phyloP scores from a whole-genome alignment of 2,329 filamentous ascomycete species.

The Beauveria scarabaeidicola region DNA sequence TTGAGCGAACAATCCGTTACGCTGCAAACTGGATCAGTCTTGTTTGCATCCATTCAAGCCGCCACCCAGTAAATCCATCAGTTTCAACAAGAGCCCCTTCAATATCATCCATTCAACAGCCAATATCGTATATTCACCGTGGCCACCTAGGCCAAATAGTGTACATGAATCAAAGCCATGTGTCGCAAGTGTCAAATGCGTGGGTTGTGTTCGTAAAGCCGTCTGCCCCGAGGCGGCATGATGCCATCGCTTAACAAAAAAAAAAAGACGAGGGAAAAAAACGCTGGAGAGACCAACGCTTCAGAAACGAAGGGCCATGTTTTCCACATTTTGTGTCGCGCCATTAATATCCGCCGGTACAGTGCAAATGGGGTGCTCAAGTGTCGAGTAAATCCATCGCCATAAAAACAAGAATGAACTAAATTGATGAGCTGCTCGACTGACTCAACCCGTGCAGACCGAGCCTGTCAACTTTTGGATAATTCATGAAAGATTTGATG shows the following conservation, averaged over 20 bases:
- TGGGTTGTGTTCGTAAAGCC: slow-evolving; percentile 6
- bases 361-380: not conserved
- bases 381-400: not conserved
- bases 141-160: not conserved
- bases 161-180: slow-evolving; percentile 11
- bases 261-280: not conserved
- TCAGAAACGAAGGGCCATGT: not conserved
- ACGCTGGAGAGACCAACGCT: not conserved
- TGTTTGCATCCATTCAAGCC: not conserved
- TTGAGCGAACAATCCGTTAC: not conserved
- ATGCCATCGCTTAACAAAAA: slow-evolving; percentile 6
- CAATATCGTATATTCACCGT: not conserved
- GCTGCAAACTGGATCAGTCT: slow-evolving; percentile 4
- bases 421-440: not conserved
- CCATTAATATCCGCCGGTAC: not conserved
- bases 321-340: slow-evolving; percentile 6
- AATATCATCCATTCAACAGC: not conserved
- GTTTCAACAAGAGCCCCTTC: not conserved
- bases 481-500: not conserved
- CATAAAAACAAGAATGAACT: not conserved
- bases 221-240: slow-evolving; percentile 6
- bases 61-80: not conserved
- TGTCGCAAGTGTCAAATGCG: not conserved
- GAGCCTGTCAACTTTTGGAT: not conserved
- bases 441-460: not conserved